Evolutionary conservation across 2,329 filamentous ascomycete genomes (phyloP).

Genomic region (Xylaria sp.): DNA sequence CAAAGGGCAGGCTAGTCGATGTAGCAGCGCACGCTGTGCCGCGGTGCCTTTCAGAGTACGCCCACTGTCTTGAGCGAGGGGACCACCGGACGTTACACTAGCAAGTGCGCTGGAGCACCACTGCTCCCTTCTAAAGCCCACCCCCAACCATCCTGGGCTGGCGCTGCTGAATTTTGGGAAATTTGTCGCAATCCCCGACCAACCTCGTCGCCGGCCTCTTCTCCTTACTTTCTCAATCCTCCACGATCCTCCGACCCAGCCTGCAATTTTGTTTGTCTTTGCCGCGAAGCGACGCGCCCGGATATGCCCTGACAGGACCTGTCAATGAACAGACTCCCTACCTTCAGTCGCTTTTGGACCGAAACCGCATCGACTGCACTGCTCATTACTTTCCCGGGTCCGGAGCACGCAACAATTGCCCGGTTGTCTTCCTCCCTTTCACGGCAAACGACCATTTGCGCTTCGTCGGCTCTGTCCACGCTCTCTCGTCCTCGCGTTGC

Average conservation of each 20-base stretch:
- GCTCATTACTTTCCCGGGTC: slow-evolving; percentile 12
- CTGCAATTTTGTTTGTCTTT: slow-evolving; percentile 29
- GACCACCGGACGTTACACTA: slow-evolving; percentile 20
- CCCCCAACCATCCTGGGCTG: slow-evolving; percentile 26
- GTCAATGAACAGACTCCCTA: slow-evolving; percentile 34
- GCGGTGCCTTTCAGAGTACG: slow-evolving; percentile 14
- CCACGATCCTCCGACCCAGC: slow-evolving; percentile 35
- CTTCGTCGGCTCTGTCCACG: slow-evolving; percentile 12
- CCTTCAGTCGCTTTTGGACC: slow-evolving; percentile 28
- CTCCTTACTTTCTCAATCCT: slow-evolving; percentile 31
- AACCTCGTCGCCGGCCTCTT: slow-evolving; percentile 41
- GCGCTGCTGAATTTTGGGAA: slow-evolving; percentile 36
- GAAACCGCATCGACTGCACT: slow-evolving; percentile 23
- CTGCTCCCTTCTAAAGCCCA: slow-evolving; percentile 15
- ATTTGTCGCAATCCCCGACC: slow-evolving; percentile 41
- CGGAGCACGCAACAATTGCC: slow-evolving; percentile 16
- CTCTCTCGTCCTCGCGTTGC: slow-evolving; percentile 14
- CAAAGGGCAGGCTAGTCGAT: background rate
- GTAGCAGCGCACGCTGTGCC: slow-evolving; percentile 4
- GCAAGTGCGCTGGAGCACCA: slow-evolving; percentile 5
- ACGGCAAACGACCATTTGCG: slow-evolving; percentile 18
- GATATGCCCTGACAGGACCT: slow-evolving; percentile 28
- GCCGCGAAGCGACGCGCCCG: slow-evolving; percentile 28
- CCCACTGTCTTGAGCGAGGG: slow-evolving; percentile 1
- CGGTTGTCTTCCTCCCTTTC: slow-evolving; percentile 11